Conservation (phyloP, 1,284 basidiomycete genomes). For the Agroathelia rolfsii region DNA sequence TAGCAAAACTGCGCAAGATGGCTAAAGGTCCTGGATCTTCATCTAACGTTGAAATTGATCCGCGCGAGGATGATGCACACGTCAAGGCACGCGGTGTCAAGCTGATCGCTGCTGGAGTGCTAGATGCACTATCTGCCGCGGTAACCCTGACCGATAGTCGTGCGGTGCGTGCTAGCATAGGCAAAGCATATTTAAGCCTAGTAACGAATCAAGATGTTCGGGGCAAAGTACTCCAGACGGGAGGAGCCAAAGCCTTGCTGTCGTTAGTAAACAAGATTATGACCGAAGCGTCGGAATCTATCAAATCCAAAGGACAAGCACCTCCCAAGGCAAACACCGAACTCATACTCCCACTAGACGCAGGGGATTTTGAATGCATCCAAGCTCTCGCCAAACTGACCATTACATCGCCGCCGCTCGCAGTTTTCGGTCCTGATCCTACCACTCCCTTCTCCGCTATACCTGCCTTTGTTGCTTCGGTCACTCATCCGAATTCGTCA, state of each 20-base stretch:
- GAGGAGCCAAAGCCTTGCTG: conserved; percentile 71
- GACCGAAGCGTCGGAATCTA: too few relatives aligned
- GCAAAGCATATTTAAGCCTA: conserved; percentile 59
- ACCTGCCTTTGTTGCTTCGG: conserved; percentile 62
- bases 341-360: conserved; percentile 25
- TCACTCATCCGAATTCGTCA: conserved; percentile 57
- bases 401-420: conserved; percentile 83
- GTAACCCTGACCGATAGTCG: conserved; percentile 45
- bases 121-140: conserved; percentile 53
- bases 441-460: conserved; percentile 75
- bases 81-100: conserved; percentile 51
- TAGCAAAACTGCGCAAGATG: conserved; percentile 69
- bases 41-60: too few relatives aligned
- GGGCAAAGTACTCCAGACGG: conserved; percentile 73
- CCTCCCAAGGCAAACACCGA: conserved; percentile 15
- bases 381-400: conserved; percentile 90
- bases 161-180: conserved; percentile 39
- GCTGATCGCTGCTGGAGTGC: conserved; percentile 50
- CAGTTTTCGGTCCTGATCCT: conserved; percentile 80
- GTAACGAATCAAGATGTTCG: conserved; percentile 71
- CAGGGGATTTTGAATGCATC: conserved; percentile 54
- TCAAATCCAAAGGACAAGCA: conserved; percentile 20
- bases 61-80: conserved; percentile 50
- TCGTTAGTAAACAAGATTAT: too few relatives aligned
- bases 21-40: conserved; percentile 44